Evolutionary conservation across 2,329 filamentous ascomycete species (phyloP).

Genomic region (Ceratocystis diversiconidia): DNA sequence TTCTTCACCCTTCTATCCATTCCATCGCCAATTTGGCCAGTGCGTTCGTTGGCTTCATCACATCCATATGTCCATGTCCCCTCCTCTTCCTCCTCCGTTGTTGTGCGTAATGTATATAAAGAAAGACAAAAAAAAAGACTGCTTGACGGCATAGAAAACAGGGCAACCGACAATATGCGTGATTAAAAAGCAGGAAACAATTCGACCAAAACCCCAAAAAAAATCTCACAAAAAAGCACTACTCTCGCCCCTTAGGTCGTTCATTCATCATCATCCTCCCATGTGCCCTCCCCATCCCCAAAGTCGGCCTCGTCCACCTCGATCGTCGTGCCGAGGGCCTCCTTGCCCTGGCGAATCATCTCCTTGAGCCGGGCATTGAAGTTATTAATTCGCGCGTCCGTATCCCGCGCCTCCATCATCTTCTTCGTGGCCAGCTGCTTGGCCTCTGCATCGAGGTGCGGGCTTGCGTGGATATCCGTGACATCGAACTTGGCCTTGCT

Average conservation of each 20-base stretch:
- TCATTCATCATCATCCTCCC: slow-evolving; percentile 11
- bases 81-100: no score
- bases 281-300: slow-evolving; percentile 26
- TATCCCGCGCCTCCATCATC: slow-evolving; percentile 58
- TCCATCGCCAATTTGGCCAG: no score
- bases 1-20: not conserved
- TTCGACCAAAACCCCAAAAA: not conserved
- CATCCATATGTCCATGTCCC: no score
- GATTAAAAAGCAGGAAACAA: not conserved
- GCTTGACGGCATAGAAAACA: no score
- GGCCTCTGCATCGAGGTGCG: slow-evolving; percentile 49
- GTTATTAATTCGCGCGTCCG: slow-evolving; percentile 63
- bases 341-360: slow-evolving; percentile 79
- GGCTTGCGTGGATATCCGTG: slow-evolving; percentile 29
- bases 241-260: not conserved
- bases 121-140: no score
- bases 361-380: slow-evolving; percentile 68
- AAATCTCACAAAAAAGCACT: not conserved
- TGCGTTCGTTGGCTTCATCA: no score
- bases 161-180: no score
- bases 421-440: slow-evolving; percentile 59
- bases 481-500: slow-evolving; percentile 17
- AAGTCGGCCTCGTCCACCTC: slow-evolving; percentile 43
- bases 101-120: no score
- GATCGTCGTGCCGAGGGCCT: slow-evolving; percentile 64